phyloP scores from a whole-genome alignment of 257 asterid species.

The Fraxinus cuspidata region DNA sequence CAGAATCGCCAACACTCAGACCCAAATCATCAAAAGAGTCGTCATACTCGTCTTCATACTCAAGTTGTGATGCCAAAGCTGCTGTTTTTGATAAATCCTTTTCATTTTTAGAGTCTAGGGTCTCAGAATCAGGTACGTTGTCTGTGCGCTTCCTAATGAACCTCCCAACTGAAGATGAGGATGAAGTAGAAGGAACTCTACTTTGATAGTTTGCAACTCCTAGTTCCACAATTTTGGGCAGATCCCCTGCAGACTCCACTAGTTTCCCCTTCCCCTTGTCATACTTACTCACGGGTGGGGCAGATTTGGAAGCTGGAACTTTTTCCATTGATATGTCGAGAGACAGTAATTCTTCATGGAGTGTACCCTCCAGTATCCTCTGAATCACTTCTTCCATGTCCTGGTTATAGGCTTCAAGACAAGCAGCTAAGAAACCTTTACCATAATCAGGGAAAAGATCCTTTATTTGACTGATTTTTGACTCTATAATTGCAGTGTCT shows the following conservation, averaged over 20 bases:
- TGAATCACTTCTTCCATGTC: conserved; percentile 92
- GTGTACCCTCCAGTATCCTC: conserved; percentile 88
- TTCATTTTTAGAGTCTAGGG: conserved; percentile 51
- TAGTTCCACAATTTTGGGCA: conserved; percentile 32
- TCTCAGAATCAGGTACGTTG: conserved; percentile 42
- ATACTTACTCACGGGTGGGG: conserved; percentile 31
- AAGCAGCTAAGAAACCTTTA: conserved; percentile 77
- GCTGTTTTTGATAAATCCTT: conserved; percentile 63
- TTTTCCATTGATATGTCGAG: conserved; percentile 63
- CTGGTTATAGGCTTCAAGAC: conserved; percentile 91
- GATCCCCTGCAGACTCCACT: conserved; percentile 38
- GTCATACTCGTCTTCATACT: conserved; percentile 96
- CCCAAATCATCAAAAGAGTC: conserved; percentile 97
- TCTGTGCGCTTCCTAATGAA: conserved; percentile 60
- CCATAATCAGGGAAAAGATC: conserved; percentile 94
- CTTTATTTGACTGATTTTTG: conserved; percentile 88
- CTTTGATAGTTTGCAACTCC: conserved; percentile 28
- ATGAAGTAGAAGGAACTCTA: conserved; percentile 48
- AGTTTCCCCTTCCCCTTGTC: conserved; percentile 87
- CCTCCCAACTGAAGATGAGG: conserved; percentile 70
- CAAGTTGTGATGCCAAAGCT: conserved; percentile 69
- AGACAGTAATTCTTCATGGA: conserved; percentile 74
- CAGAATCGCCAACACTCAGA: conserved; percentile 74
- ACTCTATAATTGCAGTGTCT: conserved; percentile 72
- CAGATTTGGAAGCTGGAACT: conserved; percentile 51